Base-by-base conservation (phyloP, 1,139 yeast genomes). In the Yueomyces sp. region DNA sequence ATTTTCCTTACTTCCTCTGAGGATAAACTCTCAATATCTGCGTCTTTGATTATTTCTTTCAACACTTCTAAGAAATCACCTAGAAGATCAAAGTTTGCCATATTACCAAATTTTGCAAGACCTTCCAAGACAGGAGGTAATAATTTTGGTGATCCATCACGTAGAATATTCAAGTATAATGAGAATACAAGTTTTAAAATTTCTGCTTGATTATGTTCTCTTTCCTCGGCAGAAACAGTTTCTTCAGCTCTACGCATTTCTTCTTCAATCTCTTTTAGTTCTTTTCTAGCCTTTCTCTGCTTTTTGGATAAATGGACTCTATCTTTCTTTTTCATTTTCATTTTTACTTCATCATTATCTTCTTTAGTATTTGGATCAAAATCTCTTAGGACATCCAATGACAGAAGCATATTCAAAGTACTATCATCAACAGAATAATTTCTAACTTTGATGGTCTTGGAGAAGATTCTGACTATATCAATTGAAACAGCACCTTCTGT, bases 81-180 rank as follows among this genome's bases (percentile, higher is more conserved):
- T 52, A 91, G 73, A 43, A 91, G 69, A 51, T 91, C 97, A 43
- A 91, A 77, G 58, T 91, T 91, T 35, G 94, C 89, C 78, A 89
- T 80, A 56, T 81, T 91, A 2, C 97, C 95, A 59, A 81, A 87
- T 58, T 77, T 78, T 2, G 96, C 84, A 45, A 91, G 66, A 4
- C 97, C 97, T 67, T 91, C 97, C 42, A 91, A 69, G 0, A 91
- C 94, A 0, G 91, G 73, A 6, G 94, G 95, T 70, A 86, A 78
- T 44, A 91, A 68, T n/a, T 75, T 73, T 39, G 76, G 74, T 29
- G 76, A 73, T 39, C 76, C 71, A 30, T 72, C 73, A 58, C 75
- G 82, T 49, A 91, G 69, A 37, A 87, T 76, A 52, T 85, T 89
- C 53, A 91, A 68, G 57, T 91, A 91, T 32, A 86, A 64, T 2